Evolutionary conservation across 1,284 basidiomycete species (phyloP), one percentile per base, ranked within the genome.

Genomic region (Marasmius fiardii): DNA sequence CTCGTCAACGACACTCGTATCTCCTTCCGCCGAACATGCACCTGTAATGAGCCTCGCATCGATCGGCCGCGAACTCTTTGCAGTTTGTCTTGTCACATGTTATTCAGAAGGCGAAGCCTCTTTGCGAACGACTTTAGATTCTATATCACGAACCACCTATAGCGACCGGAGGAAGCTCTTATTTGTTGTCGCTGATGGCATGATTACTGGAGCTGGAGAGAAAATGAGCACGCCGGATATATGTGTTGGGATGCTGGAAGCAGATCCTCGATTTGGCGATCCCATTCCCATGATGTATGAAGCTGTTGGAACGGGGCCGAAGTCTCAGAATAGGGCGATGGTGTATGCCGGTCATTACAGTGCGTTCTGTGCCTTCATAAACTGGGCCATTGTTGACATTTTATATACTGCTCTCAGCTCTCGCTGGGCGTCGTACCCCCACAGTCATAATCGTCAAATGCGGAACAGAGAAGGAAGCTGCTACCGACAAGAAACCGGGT

Each of bases 331-430:
- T 68, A 83, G 94, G 61, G 96, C 96, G 7, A 93, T 98, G 91
- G 92, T 99, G 21, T 99, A 99, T 76, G 97, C 97, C 49, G 97
- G 97, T 18, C 95, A 99, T 79, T 99, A 99, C 73, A 92, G 93
- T 95, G 68, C 70, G 91, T 82, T 37, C 45, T 57, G n/a, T 37
- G 6, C 33, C 28, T 12, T 37, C 20, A 44, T 52, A 39, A 56
- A 52, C 44, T 54, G 41, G 12, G 21, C 21, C 18, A 43, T 43
- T 11, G 34, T 58, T 51, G 51, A 57, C 35, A 31, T 57, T 28
- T 55, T 33, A 23, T 53, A n/a, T n/a, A n/a, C 14, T 39, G 47
- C 16, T 52, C 35, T 50, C 54, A 92, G 87, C 84, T 62, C 79
- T 86, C 61, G 86, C 86, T 59, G 95, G 95, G 48, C 88, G 90